These are phyloP conservation scores for Aureobasidium sp. DNA, from an alignment of 2,329 filamentous ascomycete genomes.

Conservation along the genomic window DNA sequence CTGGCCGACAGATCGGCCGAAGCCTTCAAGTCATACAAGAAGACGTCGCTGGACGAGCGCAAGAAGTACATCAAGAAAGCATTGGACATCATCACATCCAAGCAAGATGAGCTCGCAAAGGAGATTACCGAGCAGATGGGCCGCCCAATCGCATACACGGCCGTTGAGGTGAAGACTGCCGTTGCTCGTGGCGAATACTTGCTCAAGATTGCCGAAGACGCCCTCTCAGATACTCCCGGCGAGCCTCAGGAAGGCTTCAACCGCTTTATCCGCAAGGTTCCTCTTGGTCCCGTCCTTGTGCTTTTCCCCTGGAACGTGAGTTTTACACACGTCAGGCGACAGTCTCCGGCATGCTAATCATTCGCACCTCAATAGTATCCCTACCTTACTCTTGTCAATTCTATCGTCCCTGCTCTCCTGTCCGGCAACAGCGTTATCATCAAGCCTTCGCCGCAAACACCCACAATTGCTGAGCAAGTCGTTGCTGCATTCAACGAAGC, in stretches of 20 bases:
- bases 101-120: slow-evolving; percentile 71
- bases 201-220: slow-evolving; percentile 72
- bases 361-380: slow-evolving; percentile 59
- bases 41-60: slow-evolving; percentile 66
- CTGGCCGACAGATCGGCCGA: slow-evolving; percentile 66
- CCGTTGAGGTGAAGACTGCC: slow-evolving; percentile 76
- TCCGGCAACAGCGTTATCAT: slow-evolving; percentile 86
- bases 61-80: slow-evolving; percentile 77
- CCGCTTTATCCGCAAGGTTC: slow-evolving; percentile 80
- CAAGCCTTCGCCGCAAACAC: slow-evolving; percentile 92
- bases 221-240: slow-evolving; percentile 71
- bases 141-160: slow-evolving; percentile 78
- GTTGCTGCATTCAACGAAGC: slow-evolving; percentile 69
- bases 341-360: background rate
- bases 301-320: slow-evolving; percentile 95
- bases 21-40: slow-evolving; percentile 70
- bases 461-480: slow-evolving; percentile 82
- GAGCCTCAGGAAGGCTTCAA: slow-evolving; percentile 83
- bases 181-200: slow-evolving; percentile 80
- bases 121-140: slow-evolving; percentile 96
- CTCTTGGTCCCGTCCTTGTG: slow-evolving; percentile 79
- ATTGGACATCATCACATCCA: slow-evolving; percentile 60
- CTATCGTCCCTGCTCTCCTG: slow-evolving; percentile 82
- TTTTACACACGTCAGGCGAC: slow-evolving; percentile 24
- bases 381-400: slow-evolving; percentile 89